A percentile compares a stretch with the other conserved stretches of the same genome.
Conservation (phyloP, 306 rosid genomes). For the Acacia crassicarpa region DNA sequence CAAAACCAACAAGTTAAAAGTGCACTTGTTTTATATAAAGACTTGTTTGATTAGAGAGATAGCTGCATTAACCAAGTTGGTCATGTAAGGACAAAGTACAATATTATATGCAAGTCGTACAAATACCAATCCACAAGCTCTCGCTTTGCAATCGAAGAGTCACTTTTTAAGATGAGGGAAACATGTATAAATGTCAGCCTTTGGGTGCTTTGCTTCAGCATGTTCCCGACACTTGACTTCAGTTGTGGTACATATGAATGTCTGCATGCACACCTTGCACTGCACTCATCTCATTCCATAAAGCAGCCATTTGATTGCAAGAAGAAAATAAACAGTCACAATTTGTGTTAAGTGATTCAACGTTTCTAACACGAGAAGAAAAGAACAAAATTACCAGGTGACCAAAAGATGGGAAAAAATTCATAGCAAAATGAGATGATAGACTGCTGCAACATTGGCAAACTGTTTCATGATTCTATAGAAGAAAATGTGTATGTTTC, state of each 20-base stretch:
- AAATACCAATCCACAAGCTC: conserved; percentile 15
- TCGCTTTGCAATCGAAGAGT: conserved; percentile 21
- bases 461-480: neutral
- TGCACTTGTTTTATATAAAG: neutral
- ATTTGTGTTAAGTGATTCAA: neutral
- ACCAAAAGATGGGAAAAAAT: neutral
- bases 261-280: conserved; percentile 72
- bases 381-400: neutral
- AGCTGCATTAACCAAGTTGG: neutral
- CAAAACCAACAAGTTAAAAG: neutral
- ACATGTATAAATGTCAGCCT: conserved; percentile 46
- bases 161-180: conserved; percentile 52
- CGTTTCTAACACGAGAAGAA: neutral
- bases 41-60: neutral
- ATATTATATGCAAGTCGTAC: neutral
- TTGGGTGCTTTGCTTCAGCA: conserved; percentile 64
- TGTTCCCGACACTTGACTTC: conserved; percentile 61
- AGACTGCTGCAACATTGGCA: neutral
- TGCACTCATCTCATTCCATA: conserved; percentile 29
- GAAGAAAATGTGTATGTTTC: neutral
- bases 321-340: conserved; percentile 4
- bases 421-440: neutral
- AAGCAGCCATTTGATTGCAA: neutral
- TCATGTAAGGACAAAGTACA: neutral
- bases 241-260: conserved; percentile 60